These are phyloP conservation scores for Aspergillus carlsbadensis DNA, from an alignment of 495 filamentous ascomycete genomes.

Conservation along the genomic window DNA sequence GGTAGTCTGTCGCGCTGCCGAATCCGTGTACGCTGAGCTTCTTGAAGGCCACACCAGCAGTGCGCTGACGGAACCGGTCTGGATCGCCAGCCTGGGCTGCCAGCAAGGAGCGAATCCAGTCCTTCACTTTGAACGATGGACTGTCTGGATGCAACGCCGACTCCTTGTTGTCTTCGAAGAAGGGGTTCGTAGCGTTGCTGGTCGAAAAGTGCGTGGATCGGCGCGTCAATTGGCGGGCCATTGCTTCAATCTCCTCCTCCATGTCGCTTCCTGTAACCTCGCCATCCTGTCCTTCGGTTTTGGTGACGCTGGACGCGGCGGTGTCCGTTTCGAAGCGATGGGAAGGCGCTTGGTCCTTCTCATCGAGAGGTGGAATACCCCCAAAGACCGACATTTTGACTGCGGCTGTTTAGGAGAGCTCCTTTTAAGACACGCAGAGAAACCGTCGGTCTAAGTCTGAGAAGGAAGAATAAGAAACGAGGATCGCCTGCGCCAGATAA, in stretches of 20 bases:
- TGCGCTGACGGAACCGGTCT: conserved; percentile 42
- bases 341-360: neutral
- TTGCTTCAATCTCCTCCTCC: conserved; percentile 39
- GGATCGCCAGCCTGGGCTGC: conserved; percentile 46
- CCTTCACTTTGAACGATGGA: conserved; percentile 47
- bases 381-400: neutral
- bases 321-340: neutral
- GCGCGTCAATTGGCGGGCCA: conserved; percentile 46
- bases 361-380: neutral
- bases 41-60: conserved; percentile 50
- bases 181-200: conserved; percentile 41
- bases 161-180: conserved; percentile 39
- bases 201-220: conserved; percentile 40
- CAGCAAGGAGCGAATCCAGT: conserved; percentile 52
- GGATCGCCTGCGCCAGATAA: no score
- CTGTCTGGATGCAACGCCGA: conserved; percentile 47
- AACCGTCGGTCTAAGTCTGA: no score
- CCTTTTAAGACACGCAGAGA: neutral
- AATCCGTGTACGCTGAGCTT: conserved; percentile 76
- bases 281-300: neutral
- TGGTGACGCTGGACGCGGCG: neutral
- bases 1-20: conserved; percentile 74
- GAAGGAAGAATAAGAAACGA: no score
- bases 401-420: neutral
- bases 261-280: conserved; percentile 28